Base-by-base conservation (phyloP, 805 yeast species). In the Lipomyces mesembrius region DNA sequence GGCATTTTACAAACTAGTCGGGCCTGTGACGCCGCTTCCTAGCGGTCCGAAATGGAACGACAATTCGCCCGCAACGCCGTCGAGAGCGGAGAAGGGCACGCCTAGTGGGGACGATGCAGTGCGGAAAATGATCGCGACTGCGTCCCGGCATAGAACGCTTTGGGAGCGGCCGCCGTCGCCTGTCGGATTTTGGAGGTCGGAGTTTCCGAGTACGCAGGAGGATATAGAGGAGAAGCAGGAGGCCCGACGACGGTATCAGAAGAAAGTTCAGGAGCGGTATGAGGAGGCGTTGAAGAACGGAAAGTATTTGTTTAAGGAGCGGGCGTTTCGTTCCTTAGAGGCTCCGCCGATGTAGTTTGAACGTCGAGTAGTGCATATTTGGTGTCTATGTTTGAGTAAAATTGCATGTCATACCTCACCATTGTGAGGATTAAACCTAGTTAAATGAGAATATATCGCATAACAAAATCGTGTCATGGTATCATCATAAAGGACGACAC, bases 191-290 rank as follows among this genome's bases (percentile, higher is more conserved):
- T 87, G 85, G 69, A 76, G 85, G 52, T 79, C 86, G 29, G 90
- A 85, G 61, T 86, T 88, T 69, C 89, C 90, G 0, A 78, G 77
- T 4, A 84, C 89, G 0, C 89, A 85, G 67, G 86, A 87, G 70
- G 74, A 78, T 12, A 72, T 61, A 1, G 77, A 73, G 55, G 85
- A 82, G 64, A 80, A 79, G 69, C 66, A 66, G 20, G 75, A 77
- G 62, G 76, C 81, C 4, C 76, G 77, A 27, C 65, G 68, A 62
- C 73, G 82, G 22, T 75, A 81, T 3, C 72, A 74, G 53, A 74
- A 77, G 43, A 82, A 79, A 57, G 84, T 86, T 0, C 75, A 80
- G 59, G 78, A 79, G 29, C 75, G 88, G 61, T 76, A 86, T 29
- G 74, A 78, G 43, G 81, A 81, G 60, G 82, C 88, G 0, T 74